Evolutionary conservation across 805 yeast species (phyloP).

Genomic region (Saturnispora gosingensis): DNA sequence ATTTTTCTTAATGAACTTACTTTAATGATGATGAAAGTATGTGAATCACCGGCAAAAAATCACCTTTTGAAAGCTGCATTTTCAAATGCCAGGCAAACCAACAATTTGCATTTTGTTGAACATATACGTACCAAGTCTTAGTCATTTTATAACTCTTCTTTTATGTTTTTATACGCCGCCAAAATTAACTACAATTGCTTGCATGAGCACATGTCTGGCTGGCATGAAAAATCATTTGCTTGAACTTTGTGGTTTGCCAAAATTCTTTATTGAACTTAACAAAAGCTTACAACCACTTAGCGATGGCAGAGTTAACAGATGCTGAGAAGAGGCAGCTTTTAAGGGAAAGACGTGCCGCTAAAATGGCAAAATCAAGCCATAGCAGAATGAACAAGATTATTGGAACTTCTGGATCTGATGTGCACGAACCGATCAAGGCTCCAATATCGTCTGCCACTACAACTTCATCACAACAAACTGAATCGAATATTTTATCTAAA

Average conservation of each 20-base stretch:
- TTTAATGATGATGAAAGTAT: not conserved
- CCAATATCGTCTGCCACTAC: constrained; percentile 24
- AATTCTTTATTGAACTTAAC: not conserved
- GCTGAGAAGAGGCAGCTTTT: constrained; percentile 50
- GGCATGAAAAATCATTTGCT: not conserved
- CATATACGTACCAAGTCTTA: not conserved
- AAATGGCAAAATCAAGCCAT: constrained; percentile 46
- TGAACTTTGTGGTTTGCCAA: not conserved
- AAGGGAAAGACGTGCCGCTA: constrained; percentile 59
- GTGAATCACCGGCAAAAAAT: not conserved
- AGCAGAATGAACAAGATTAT: constrained; percentile 43
- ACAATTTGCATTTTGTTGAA: not conserved
- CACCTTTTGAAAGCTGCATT: not conserved
- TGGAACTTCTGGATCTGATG: constrained; percentile 31
- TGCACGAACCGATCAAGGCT: constrained; percentile 5
- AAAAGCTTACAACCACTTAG: not conserved
- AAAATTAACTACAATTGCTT: not conserved
- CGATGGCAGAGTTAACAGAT: constrained; percentile 30
- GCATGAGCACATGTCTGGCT: not conserved
- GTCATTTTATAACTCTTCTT: not conserved
- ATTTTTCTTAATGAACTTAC: not conserved
- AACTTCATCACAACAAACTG: constrained; percentile 1
- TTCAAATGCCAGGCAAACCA: not conserved
- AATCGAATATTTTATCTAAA: not conserved
- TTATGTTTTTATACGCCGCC: not conserved